Evolutionary conservation across 129 eudicot species (phyloP), one percentile per base, ranked within the genome.

Genomic region (Helianthus tuberosus): DNA sequence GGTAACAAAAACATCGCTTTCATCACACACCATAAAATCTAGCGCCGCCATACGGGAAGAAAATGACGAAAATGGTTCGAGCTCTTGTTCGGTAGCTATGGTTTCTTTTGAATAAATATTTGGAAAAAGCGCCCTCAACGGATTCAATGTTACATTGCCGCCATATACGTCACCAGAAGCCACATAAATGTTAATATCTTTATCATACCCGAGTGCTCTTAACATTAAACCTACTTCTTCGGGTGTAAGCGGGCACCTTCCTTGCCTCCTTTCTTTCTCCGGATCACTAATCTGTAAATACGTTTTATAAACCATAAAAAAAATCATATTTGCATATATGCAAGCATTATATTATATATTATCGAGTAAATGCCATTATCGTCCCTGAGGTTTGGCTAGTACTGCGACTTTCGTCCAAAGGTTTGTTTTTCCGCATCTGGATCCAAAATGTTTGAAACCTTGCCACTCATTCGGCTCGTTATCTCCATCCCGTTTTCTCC

Each of bases 1-100:
- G 62, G 97, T 88, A 29, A 88, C 97, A 68, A 91, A 91, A 11
- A 91, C 97, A 74, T 88, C 84, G 39, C 97, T 91, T 62, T 86
- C 88, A 78, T 86, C 97, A 64, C 97, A 91, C 72, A 91, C 97
- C 41, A 89, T 79, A 73, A 83, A 92, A 75, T 92, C 97, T 15
- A 92, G 72, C 1, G 97, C 96, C 36, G 97, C 97, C 97, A 92
- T 85, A 66, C 92, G 96, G 74, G 97, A 89, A 63, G 97, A 92
- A 70, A 87, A 92, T 6, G 78, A 46, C n/a, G 84, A 41, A 75
- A 92, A 92, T 6, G 91, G 96, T 73, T 77, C 85, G n/a, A 92
- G 79, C 78, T 92, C 97, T 74, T 89, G 68, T 77, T 78, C 73
- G 75, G 83, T 82, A 47, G 96, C 87, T 59, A 89, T 69, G n/a